Conservation (phyloP, 192 early-diverging fungal species). For the Linnemannia elongata region DNA sequence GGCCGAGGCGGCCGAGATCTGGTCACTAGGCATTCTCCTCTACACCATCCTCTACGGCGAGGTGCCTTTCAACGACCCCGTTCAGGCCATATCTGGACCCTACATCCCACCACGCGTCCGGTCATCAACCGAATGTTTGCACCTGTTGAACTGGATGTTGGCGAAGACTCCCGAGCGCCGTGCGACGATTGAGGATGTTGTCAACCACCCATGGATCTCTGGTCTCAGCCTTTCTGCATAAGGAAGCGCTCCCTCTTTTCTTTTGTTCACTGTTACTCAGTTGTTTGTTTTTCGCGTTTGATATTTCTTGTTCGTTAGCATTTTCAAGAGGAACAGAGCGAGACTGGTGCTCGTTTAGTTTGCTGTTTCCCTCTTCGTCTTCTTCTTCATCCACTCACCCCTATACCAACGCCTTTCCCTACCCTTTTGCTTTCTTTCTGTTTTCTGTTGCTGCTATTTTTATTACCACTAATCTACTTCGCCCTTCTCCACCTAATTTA, state of each 20-base stretch:
- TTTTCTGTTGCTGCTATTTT: neutral
- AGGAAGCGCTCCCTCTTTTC: too few relatives aligned
- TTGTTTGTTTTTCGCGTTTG: neutral
- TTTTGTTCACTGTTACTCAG: neutral
- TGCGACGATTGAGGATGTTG: slow-evolving; percentile 73
- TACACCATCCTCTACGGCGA: slow-evolving; percentile 75
- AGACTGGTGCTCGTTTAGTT: slow-evolving; percentile 3
- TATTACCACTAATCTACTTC: neutral
- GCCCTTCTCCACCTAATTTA: neutral
- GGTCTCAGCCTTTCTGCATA: slow-evolving; percentile 16
- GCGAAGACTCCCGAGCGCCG: slow-evolving; percentile 69
- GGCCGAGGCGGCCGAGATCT: slow-evolving; percentile 74
- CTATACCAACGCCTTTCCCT: neutral
- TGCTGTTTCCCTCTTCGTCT: neutral
- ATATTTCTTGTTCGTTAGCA: neutral
- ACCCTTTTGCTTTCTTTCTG: neutral
- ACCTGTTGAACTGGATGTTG: slow-evolving; percentile 77
- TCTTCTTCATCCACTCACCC: neutral
- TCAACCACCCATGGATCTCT: slow-evolving; percentile 70
- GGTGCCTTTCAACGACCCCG: slow-evolving; percentile 70
- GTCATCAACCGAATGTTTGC: slow-evolving; percentile 62
- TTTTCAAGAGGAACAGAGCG: neutral
- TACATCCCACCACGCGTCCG: slow-evolving; percentile 61
- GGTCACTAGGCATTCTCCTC: slow-evolving; percentile 78
- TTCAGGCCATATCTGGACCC: slow-evolving; percentile 64